Evolutionary conservation across 2,329 filamentous ascomycete genomes (phyloP), one percentile per base, ranked within the genome.

Genomic region (Lachnellula subtilissima): DNA sequence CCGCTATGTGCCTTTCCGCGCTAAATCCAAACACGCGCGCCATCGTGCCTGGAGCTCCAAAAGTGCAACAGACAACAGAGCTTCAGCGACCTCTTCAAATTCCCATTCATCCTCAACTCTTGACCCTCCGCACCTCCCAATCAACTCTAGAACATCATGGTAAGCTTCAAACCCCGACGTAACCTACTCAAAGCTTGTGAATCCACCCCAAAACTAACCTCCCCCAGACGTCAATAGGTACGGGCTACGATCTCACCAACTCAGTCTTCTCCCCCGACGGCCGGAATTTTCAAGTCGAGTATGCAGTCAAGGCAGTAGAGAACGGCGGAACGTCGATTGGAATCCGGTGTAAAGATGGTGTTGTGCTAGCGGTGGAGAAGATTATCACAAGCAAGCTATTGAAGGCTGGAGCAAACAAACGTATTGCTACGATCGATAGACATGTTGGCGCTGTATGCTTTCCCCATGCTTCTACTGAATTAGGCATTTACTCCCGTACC

Each of bases 221-320:
- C 25, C 53, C 15, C 32, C 60, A 99, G 94, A 99, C 94, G 71
- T 99, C 94, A 72, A 99, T 99, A 88, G 94, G 94, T 73, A 99
- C 94, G 70, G 94, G 94, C 72, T 99, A 99, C 79, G 94, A 99
- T 85, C 88, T 99, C 70, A 91, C 91, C 74, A 99, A 99, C 84
- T 97, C 94, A 71, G 95, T 97, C 80, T 99, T 97, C 82, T 97
- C 94, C 49, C 94, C 94, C 65, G 94, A 99, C 78, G 94, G 94
- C 72, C 89, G 94, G 68, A 99, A 99, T 76, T 99, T 99, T 76
- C 94, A 99, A 77, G 91, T 95, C 75, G 94, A 99, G 82, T 99
- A 99, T 75, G 94, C 94, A 65, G 88, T 95, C 67, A 99, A 99
- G 81, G 94, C 94, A 55, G 94, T 99, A 62, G 94, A 99, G 79